These are phyloP conservation scores for Arthrobotrys pseudoclavata DNA, from an alignment of 2,329 filamentous ascomycete genomes.

Conservation along the genomic window DNA sequence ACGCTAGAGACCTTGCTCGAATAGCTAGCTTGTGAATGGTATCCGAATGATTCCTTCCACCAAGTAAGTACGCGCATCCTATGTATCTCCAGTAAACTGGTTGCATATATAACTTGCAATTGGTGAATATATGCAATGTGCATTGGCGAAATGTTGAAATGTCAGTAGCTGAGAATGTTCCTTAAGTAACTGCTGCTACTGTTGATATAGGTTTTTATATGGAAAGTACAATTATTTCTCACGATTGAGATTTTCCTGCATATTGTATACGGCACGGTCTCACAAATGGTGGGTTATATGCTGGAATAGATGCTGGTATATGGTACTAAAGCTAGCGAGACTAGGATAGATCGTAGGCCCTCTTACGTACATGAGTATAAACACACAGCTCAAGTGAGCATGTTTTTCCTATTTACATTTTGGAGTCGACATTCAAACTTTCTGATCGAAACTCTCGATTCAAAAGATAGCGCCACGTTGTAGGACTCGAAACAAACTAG, in stretches of 20 bases:
- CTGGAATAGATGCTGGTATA: neutral
- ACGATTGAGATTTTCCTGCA: constrained; percentile 1
- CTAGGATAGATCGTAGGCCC: neutral
- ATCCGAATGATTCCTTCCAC: neutral
- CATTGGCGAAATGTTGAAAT: neutral
- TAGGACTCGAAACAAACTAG: constrained; percentile 11
- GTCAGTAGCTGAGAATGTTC: neutral
- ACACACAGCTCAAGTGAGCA: neutral
- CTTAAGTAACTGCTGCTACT: neutral
- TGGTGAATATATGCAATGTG: neutral
- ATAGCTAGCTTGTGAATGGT: neutral
- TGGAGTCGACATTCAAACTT: neutral
- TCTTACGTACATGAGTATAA: neutral
- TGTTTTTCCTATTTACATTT: constrained; percentile 8
- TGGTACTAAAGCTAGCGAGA: neutral
- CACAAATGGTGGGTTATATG: neutral
- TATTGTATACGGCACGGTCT: neutral
- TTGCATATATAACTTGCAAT: neutral
- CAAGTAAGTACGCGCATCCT: neutral
- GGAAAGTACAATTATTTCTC: neutral
- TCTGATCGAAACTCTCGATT: neutral
- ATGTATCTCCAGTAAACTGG: neutral
- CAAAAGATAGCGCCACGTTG: neutral
- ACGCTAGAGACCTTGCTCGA: neutral
- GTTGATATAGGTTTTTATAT: neutral